Conservation (phyloP, 768 basidiomycete genomes). For the Fibroporia radiculosa region DNA sequence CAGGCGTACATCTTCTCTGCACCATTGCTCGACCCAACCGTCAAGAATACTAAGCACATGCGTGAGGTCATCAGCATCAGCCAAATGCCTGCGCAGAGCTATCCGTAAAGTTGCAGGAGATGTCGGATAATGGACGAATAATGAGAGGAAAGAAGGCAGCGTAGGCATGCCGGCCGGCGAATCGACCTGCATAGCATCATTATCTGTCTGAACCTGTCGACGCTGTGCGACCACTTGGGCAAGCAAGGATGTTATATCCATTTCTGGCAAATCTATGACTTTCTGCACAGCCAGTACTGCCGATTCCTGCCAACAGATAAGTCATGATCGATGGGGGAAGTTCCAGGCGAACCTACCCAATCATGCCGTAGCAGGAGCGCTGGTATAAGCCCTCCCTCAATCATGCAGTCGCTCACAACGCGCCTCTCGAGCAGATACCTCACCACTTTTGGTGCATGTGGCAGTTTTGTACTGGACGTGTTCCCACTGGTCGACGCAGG, state of each 20-base stretch:
- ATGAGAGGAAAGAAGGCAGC: conserved; percentile 29
- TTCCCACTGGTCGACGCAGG: conserved; percentile 18
- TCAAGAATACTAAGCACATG: conserved; percentile 40
- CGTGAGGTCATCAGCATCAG: conserved; percentile 41
- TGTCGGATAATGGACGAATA: conserved; percentile 33
- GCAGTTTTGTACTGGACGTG: conserved; percentile 8
- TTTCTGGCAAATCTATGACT: conserved; percentile 60
- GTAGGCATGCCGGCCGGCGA: conserved; percentile 23
- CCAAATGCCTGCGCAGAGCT: conserved; percentile 43
- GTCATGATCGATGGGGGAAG: neutral
- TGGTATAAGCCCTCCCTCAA: conserved; percentile 49
- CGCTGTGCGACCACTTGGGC: conserved; percentile 34
- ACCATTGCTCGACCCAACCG: conserved; percentile 38
- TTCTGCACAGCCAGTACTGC: conserved; percentile 43
- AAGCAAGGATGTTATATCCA: conserved; percentile 50
- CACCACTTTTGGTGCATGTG: conserved; percentile 51
- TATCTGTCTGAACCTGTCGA: conserved; percentile 16
- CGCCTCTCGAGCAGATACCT: conserved; percentile 48
- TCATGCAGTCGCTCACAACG: conserved; percentile 53
- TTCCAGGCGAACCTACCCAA: conserved; percentile 45
- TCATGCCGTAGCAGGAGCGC: conserved; percentile 48
- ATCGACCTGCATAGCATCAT: conserved; percentile 32
- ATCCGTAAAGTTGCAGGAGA: conserved; percentile 35
- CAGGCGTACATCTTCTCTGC: conserved; percentile 27
- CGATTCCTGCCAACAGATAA: conserved; percentile 16